Evolutionary conservation across 2,329 filamentous ascomycete genomes (phyloP).

Genomic region (Phaeosphaeriaceae sp.): DNA sequence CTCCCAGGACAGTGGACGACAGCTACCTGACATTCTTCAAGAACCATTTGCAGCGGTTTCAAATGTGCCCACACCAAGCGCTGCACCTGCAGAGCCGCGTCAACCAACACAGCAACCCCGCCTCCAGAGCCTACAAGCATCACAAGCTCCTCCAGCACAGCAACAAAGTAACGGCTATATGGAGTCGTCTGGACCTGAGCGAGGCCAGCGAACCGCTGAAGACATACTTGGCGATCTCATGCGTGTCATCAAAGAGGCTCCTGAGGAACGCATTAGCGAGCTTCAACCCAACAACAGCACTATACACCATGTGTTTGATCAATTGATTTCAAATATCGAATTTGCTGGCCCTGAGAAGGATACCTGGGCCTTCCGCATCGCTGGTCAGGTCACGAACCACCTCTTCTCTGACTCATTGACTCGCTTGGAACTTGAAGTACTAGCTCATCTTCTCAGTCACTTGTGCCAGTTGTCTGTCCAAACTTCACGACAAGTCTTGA

Average conservation of each 20-base stretch:
- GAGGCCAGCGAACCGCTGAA: conserved; percentile 57
- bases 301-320: conserved; percentile 64
- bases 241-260: conserved; percentile 61
- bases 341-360: conserved; percentile 62
- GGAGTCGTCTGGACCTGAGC: conserved; percentile 49
- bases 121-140: conserved; percentile 45
- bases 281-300: conserved; percentile 58
- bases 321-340: conserved; percentile 61
- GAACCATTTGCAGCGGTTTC: conserved; percentile 66
- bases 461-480: conserved; percentile 67
- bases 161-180: conserved; percentile 67
- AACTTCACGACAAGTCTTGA: conserved; percentile 61
- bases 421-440: conserved; percentile 66
- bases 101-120: conserved; percentile 59
- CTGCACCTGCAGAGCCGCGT: conserved; percentile 66
- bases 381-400: conserved; percentile 62
- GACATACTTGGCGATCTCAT: conserved; percentile 64
- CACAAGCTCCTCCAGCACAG: conserved; percentile 47
- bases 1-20: conserved; percentile 64
- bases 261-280: conserved; percentile 65
- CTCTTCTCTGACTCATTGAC: conserved; percentile 63
- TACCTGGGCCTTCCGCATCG: conserved; percentile 61
- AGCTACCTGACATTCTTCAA: conserved; percentile 67
- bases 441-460: conserved; percentile 66
- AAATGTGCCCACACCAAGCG: conserved; percentile 67